Percentiles rank a stretch among this genome's conserved stretches.
phyloP scores from a whole-genome alignment of 371 early-diverging fungal species.

The Nematocida sp. region DNA sequence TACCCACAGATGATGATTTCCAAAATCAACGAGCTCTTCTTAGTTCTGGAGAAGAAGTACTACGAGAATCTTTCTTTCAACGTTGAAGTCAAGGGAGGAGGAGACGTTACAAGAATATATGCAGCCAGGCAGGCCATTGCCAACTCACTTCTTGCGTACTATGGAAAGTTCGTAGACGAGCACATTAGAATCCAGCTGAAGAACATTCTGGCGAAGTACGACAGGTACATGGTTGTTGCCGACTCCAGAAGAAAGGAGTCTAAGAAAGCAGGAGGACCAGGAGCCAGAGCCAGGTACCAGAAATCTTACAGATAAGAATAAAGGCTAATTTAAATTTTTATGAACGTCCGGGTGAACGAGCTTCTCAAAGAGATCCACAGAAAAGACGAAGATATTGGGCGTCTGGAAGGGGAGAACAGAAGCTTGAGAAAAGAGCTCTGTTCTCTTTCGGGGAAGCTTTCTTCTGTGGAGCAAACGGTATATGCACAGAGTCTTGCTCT shows the following conservation, averaged over 20 bases:
- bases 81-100: conserved; percentile 89
- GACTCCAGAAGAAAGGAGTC: conserved; percentile 99
- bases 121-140: conserved; percentile 98
- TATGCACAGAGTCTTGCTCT: neutral
- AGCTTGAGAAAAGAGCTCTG: neutral
- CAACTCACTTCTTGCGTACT: conserved; percentile 94
- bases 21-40: conserved; percentile 96
- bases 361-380: conserved; percentile 23
- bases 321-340: conserved; percentile 22
- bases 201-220: conserved; percentile 83
- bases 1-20: conserved; percentile 86
- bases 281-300: conserved; percentile 89
- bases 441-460: neutral
- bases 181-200: conserved; percentile 96
- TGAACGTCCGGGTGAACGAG: neutral
- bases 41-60: conserved; percentile 84
- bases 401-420: conserved; percentile 1
- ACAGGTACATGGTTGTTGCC: conserved; percentile 93
- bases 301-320: conserved; percentile 64
- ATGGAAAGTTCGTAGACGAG: conserved; percentile 98
- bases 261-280: conserved; percentile 99
- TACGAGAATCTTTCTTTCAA: conserved; percentile 90
- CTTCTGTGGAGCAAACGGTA: neutral
- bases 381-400: conserved; percentile 27
- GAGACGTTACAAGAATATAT: conserved; percentile 83